A percentile compares a stretch with the other conserved stretches of the same genome.
These are phyloP conservation scores for Polychaeton citri DNA, from an alignment of 2,329 filamentous ascomycete species.

Conservation along the genomic window DNA sequence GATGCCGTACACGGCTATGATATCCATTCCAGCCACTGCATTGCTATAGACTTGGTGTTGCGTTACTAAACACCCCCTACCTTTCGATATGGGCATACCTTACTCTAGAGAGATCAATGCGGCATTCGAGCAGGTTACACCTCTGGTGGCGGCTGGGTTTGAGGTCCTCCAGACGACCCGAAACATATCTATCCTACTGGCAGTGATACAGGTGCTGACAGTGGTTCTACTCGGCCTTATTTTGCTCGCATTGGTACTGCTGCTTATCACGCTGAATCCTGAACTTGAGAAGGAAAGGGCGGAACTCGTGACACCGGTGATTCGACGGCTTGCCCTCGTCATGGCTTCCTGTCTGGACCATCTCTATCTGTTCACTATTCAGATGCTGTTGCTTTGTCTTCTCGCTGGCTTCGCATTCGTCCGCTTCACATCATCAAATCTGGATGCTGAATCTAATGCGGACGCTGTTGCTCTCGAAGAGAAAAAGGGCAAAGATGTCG, in stretches of 20 bases:
- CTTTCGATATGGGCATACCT: constrained; percentile 34
- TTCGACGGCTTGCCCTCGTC: constrained; percentile 19
- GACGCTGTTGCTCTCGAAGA: no score
- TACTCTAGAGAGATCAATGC: constrained; percentile 39
- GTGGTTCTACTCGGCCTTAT: constrained; percentile 29
- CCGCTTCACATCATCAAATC: not conserved
- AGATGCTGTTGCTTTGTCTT: not conserved
- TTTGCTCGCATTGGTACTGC: constrained; percentile 20
- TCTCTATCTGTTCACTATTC: not conserved
- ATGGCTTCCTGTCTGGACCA: not conserved
- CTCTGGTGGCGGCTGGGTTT: constrained; percentile 36
- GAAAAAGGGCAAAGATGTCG: no score
- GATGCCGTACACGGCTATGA: no score
- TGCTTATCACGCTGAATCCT: constrained; percentile 35
- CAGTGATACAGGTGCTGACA: constrained; percentile 34
- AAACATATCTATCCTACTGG: constrained; percentile 36
- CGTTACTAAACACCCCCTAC: not conserved
- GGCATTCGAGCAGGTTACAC: constrained; percentile 40
- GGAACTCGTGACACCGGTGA: constrained; percentile 26
- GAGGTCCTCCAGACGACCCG: constrained; percentile 36
- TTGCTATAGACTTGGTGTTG: no score
- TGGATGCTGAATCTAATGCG: no score
- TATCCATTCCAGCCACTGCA: no score
- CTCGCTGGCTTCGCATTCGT: not conserved
- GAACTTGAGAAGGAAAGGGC: constrained; percentile 31